phyloP scores from a whole-genome alignment of 2,329 filamentous ascomycete genomes.

The Plenodomus lindquistii region DNA sequence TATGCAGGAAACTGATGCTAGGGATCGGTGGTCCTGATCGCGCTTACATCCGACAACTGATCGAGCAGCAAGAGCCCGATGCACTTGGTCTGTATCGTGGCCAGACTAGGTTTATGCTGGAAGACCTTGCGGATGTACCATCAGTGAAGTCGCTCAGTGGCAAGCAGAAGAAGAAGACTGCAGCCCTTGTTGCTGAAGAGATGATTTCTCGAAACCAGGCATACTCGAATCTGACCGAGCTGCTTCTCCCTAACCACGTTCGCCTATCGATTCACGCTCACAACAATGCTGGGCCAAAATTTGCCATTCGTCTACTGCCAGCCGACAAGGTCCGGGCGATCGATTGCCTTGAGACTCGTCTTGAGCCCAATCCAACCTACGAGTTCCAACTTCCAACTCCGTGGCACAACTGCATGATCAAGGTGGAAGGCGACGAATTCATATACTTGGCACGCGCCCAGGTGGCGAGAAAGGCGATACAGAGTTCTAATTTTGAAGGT shows the following conservation, averaged over 20 bases:
- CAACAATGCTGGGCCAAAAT: conserved; percentile 49
- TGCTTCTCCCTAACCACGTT: conserved; percentile 51
- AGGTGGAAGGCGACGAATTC: conserved; percentile 34
- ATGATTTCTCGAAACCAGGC: conserved; percentile 52
- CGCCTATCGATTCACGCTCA: conserved; percentile 56
- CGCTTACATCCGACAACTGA: conserved; percentile 28
- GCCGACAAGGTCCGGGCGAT: conserved; percentile 37
- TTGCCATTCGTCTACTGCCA: conserved; percentile 48
- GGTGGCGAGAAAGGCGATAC: conserved; percentile 29
- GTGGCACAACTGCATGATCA: conserved; percentile 51
- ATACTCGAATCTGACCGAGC: conserved; percentile 54
- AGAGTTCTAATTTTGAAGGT: conserved; percentile 23
- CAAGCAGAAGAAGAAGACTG: conserved; percentile 43
- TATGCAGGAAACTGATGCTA: conserved; percentile 37
- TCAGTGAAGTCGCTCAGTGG: conserved; percentile 29
- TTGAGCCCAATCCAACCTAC: conserved; percentile 30
- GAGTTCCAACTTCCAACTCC: conserved; percentile 47
- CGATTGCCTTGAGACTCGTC: conserved; percentile 34
- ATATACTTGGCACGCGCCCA: conserved; percentile 33
- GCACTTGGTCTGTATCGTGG: conserved; percentile 41
- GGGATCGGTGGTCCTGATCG: conserved; percentile 30
- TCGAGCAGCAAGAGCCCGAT: conserved; percentile 32
- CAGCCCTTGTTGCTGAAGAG: conserved; percentile 40
- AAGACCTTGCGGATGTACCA: conserved; percentile 36
- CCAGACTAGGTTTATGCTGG: conserved; percentile 45